Evolutionary conservation across 2,329 filamentous ascomycete genomes (phyloP).

Genomic region (Nigrospora osmanthi): DNA sequence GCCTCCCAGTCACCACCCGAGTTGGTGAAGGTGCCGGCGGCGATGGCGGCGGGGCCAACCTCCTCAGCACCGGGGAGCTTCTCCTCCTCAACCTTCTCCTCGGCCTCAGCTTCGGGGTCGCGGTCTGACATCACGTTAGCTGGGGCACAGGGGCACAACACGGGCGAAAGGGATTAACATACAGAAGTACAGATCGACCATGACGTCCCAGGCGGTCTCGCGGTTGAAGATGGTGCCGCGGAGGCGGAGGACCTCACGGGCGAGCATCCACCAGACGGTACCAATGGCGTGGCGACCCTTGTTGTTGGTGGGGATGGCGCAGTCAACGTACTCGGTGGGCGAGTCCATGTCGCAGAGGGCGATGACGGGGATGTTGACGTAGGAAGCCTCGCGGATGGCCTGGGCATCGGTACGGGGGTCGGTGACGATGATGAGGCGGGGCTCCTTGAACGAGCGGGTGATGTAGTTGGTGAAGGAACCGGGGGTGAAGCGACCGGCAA

Average conservation of each 20-base stretch:
- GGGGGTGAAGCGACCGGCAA: constrained; percentile 98
- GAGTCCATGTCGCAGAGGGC: constrained; percentile 99
- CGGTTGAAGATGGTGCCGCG: constrained; percentile 93
- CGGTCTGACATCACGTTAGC: constrained; percentile 53
- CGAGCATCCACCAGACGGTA: constrained; percentile 98
- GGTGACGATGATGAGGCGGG: constrained; percentile 98
- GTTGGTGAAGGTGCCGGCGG: constrained; percentile 60
- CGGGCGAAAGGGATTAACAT: constrained; percentile 27
- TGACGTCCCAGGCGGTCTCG: constrained; percentile 97
- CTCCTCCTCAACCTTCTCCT: constrained; percentile 94
- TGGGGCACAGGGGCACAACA: background rate
- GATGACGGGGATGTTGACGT: constrained; percentile 99
- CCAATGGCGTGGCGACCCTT: constrained; percentile 99
- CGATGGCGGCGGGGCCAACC: constrained; percentile 70
- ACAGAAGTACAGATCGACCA: constrained; percentile 99
- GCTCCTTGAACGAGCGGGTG: constrained; percentile 99
- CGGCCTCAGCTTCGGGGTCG: constrained; percentile 98
- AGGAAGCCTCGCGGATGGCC: constrained; percentile 99
- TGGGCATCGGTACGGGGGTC: constrained; percentile 99
- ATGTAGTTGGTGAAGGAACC: constrained; percentile 99
- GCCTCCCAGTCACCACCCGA: constrained; percentile 77
- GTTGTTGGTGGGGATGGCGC: constrained; percentile 99
- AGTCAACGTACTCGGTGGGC: constrained; percentile 98
- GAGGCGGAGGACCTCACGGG: constrained; percentile 98
- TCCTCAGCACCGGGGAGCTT: constrained; percentile 83